Conservation (phyloP, 75 land plant genomes). For the Azolla pinnata region DNA sequence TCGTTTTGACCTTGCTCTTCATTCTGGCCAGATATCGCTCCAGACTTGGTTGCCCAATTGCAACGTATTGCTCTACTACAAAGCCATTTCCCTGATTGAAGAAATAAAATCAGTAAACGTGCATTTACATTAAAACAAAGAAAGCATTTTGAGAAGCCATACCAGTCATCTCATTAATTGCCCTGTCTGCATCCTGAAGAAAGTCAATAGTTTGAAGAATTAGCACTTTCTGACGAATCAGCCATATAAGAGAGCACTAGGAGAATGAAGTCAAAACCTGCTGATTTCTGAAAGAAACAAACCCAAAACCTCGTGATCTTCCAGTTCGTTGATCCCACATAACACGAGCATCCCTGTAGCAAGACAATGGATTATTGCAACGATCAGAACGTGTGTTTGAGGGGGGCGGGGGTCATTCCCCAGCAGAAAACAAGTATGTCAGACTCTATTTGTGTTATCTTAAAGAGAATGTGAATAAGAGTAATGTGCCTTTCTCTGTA, state of each 20-base stretch:
- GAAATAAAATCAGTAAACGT: not conserved
- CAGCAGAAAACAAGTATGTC: too few species aligned
- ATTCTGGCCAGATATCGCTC: conserved; percentile 13
- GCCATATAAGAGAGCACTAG: too few species aligned
- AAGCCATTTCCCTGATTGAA: conserved; percentile 70
- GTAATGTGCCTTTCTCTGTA: too few species aligned
- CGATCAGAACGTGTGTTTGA: not conserved
- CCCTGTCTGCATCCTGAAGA: conserved; percentile 88
- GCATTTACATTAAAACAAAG: not conserved
- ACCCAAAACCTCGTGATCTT: conserved; percentile 96
- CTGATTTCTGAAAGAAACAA: conserved; percentile 94
- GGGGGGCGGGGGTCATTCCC: too few species aligned
- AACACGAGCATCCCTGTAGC: conserved; percentile 89
- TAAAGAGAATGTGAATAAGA: too few species aligned
- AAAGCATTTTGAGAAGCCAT: conserved; percentile 8
- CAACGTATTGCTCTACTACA: conserved; percentile 89
- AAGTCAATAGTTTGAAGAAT: too few species aligned
- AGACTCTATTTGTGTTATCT: too few species aligned
- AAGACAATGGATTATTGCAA: not conserved
- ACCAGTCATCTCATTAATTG: conserved; percentile 93
- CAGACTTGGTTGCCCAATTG: conserved; percentile 96
- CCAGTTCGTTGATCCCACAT: conserved; percentile 99
- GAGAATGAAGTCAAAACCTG: too few species aligned
- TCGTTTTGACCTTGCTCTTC: conserved; percentile 33
- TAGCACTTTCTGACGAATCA: too few species aligned